Conservation (phyloP, 306 rosid genomes). For the Erythrophleum fordii region DNA sequence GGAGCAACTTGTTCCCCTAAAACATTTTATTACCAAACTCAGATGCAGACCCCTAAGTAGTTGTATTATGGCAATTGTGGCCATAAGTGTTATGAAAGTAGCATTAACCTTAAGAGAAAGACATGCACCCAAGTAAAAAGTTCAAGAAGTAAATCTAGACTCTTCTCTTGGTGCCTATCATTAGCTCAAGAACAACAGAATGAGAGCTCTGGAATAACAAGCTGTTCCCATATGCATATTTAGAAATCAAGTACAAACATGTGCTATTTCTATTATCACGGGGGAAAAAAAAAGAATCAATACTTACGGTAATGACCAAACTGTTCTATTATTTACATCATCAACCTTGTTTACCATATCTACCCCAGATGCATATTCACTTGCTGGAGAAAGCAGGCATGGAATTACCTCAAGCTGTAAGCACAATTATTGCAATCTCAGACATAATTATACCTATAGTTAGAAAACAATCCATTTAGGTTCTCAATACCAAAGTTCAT, state of each 20-base stretch:
- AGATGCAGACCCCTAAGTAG: not conserved
- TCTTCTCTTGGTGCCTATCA: not conserved
- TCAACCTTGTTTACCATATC: slow-evolving; percentile 43
- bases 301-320: slow-evolving; percentile 96
- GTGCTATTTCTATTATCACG: not conserved
- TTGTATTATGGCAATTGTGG: not conserved
- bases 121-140: not conserved
- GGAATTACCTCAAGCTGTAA: slow-evolving; percentile 94
- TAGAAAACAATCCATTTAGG: slow-evolving; percentile 14
- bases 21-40: not conserved
- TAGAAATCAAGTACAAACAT: slow-evolving; percentile 25
- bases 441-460: slow-evolving; percentile 14
- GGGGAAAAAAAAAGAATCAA: slow-evolving; percentile 29
- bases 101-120: slow-evolving; percentile 2
- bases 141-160: slow-evolving; percentile 16
- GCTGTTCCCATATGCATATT: slow-evolving; percentile 13
- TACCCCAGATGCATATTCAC: slow-evolving; percentile 43
- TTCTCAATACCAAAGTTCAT: slow-evolving; percentile 3
- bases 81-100: not conserved
- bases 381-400: slow-evolving; percentile 76
- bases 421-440: slow-evolving; percentile 42
- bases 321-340: slow-evolving; percentile 66
- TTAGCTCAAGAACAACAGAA: slow-evolving; percentile 1
- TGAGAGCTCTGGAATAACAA: not conserved
- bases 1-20: not conserved